A percentile compares a stretch with the other conserved stretches of the same genome.
These are phyloP conservation scores for Spergularia bocconei DNA, from an alignment of 148 eudicot genomes.

Conservation along the genomic window DNA sequence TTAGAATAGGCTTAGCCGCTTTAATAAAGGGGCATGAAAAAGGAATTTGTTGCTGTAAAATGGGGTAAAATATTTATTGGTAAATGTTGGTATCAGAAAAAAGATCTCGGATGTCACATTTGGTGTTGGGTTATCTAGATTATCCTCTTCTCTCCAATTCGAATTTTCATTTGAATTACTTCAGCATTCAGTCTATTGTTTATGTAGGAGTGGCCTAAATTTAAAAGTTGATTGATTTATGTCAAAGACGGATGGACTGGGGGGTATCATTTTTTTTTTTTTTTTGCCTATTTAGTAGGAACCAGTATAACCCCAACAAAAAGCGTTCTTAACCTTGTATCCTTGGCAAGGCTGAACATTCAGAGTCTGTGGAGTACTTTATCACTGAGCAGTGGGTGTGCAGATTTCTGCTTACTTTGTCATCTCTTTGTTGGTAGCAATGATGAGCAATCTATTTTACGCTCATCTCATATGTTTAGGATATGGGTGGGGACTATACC, in stretches of 20 bases:
- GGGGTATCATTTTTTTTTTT: no score
- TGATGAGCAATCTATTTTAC: not conserved
- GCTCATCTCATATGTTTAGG: no score
- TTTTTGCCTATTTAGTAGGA: no score
- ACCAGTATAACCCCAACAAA: no score
- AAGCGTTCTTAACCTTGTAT: not conserved
- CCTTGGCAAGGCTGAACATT: not conserved
- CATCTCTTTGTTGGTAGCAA: not conserved
- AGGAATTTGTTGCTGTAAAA: not conserved
- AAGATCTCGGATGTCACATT: not conserved
- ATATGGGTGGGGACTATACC: not conserved
- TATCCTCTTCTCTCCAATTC: not conserved
- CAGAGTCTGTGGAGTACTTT: not conserved
- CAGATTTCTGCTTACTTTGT: not conserved
- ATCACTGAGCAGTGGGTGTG: not conserved
- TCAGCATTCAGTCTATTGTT: no score
- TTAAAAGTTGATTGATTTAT: not conserved
- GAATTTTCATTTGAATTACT: not conserved
- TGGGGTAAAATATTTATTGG: not conserved
- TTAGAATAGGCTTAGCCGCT: not conserved
- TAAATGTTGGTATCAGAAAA: not conserved
- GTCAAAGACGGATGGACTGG: not conserved
- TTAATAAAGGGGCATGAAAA: not conserved
- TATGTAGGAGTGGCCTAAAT: not conserved
- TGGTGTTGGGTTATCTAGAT: not conserved